Conservation (phyloP, 805 yeast genomes). For the Scheffersomyces ergatensis region DNA sequence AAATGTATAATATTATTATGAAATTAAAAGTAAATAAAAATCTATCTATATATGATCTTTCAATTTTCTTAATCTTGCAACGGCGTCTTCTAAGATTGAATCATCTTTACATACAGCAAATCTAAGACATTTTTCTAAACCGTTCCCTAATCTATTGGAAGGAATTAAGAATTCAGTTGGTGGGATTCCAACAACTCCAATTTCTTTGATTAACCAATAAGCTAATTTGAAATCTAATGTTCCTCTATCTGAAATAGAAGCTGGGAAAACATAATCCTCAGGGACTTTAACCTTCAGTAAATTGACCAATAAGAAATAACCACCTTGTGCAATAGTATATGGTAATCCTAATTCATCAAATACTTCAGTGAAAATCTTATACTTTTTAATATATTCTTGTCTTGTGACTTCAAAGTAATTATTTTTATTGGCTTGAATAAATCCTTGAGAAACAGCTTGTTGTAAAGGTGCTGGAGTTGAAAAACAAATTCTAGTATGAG, state of each 20-base stretch:
- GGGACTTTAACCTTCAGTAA: conserved; percentile 83
- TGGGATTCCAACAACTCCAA: conserved; percentile 96
- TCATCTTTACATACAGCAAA: conserved; percentile 97
- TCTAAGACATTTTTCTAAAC: conserved; percentile 81
- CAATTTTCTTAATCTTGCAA: conserved; percentile 64
- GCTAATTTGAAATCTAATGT: conserved; percentile 88
- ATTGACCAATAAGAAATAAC: conserved; percentile 88
- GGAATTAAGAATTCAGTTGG: conserved; percentile 90
- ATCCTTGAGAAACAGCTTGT: conserved; percentile 83
- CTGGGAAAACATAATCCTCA: conserved; percentile 66
- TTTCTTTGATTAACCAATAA: conserved; percentile 87
- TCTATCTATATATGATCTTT: conserved; percentile 49
- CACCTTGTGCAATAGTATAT: conserved; percentile 89
- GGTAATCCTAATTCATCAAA: conserved; percentile 89
- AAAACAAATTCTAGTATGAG: conserved; percentile 94
- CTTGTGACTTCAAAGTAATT: conserved; percentile 72
- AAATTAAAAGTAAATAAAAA: neutral
- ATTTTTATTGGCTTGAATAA: conserved; percentile 57
- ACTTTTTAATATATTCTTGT: conserved; percentile 66
- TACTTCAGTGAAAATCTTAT: conserved; percentile 65
- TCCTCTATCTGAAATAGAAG: conserved; percentile 54
- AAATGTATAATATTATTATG: neutral
- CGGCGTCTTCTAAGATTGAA: conserved; percentile 75
- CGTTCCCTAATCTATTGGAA: conserved; percentile 56
- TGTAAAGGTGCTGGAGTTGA: conserved; percentile 89